phyloP scores from a whole-genome alignment of 2,329 filamentous ascomycete genomes.

The Fusarium lyarnte region DNA sequence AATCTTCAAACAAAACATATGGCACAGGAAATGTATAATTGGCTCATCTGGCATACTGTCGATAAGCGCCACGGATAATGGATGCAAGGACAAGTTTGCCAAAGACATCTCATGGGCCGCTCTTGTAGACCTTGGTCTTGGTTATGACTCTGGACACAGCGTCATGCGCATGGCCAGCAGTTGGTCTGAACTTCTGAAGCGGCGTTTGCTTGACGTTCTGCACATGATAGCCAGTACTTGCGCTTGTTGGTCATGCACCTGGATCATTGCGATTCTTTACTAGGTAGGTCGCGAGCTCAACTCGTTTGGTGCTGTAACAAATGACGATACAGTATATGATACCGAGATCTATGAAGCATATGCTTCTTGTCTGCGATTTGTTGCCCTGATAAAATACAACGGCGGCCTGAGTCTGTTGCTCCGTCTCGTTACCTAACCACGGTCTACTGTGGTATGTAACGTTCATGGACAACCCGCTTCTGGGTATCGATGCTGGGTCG shows the following conservation, averaged over 20 bases:
- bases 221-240: not conserved
- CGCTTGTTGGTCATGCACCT: not conserved
- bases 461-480: not conserved
- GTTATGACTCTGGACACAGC: not conserved
- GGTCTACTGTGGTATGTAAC: not conserved
- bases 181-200: not conserved
- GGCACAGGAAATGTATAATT: not conserved
- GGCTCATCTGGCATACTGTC: not conserved
- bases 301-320: not conserved
- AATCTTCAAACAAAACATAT: not conserved
- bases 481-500: not conserved
- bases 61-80: slow-evolving; percentile 7
- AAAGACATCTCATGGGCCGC: not conserved
- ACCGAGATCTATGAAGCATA: not conserved
- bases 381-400: not conserved
- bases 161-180: not conserved
- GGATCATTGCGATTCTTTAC: not conserved
- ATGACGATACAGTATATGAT: not conserved
- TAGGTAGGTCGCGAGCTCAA: not conserved
- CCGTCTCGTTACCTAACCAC: not conserved
- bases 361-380: not conserved
- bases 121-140: not conserved
- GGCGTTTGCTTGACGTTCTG: slow-evolving; percentile 4
- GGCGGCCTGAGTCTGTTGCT: no score
- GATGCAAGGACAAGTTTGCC: not conserved